Evolutionary conservation across 306 rosid species (phyloP), one percentile per base, ranked within the genome.

Genomic region (Begonia masoniana): DNA sequence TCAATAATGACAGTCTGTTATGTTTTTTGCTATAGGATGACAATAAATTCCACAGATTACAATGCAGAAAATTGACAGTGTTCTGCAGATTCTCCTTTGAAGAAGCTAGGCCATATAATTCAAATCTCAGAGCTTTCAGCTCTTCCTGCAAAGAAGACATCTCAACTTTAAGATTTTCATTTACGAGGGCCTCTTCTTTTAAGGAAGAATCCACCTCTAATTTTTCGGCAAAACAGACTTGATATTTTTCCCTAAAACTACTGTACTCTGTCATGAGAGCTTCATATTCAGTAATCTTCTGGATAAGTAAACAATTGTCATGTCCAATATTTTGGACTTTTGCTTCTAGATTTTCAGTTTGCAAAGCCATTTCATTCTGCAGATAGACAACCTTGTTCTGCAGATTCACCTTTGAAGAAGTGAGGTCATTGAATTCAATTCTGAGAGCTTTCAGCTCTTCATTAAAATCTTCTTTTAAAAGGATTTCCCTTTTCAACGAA

Each of bases 311-410:
- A 62, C 26, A 52, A 51, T 83, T 83, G 59, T 83, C 89, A 45
- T 49, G 72, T 51, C 54, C 55, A 56, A 76, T 62, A 55, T 57
- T 75, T 59, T 68, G 68, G 43, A 81, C 71, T 60, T 71, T 69
- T 56, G 73, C 78, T 71, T 86, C 83, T 61, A 86, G 79, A 59
- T 46, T 59, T 68, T 79, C 83, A 71, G 74, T 79, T 63, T 77
- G 79, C 48, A 56, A 73, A 62, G 82, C 72, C 77, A 86, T 53
- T 39, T 81, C 88, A 47, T 86, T 81, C 39, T 31, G 39, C 39
- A 31, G 39, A 31, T 1, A 6, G 39, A 2, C 39, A 31, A 31
- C 39, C 39, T 2, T 31, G 39, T 31, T 31, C 9, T 31, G 39
- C 8, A 31, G 39, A 31, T 31, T 7, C 39, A 31, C 39, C 39